These are phyloP conservation scores for Tolypocladium inflatum DNA, from an alignment of 2,329 filamentous ascomycete genomes.

Conservation along the genomic window DNA sequence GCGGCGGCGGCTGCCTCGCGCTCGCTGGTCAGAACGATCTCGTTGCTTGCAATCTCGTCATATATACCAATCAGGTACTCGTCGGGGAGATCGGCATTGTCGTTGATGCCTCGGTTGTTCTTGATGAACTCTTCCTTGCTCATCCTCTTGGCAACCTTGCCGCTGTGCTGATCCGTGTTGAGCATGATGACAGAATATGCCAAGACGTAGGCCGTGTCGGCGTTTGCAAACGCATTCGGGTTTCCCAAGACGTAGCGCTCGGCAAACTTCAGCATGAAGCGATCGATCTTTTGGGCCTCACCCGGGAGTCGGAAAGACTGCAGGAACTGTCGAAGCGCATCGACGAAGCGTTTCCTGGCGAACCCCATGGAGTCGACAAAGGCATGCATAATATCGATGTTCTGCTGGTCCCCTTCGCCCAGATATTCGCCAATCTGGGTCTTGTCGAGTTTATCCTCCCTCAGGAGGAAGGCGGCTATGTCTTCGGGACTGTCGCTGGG, in stretches of 20 bases:
- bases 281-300: conserved; percentile 97
- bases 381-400: conserved; percentile 96
- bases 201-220: conserved; percentile 92
- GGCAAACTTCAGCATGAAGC: conserved; percentile 98
- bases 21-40: conserved; percentile 92
- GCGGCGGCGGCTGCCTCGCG: conserved; percentile 78
- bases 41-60: conserved; percentile 83
- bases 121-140: conserved; percentile 97
- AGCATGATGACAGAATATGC: conserved; percentile 95
- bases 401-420: conserved; percentile 84
- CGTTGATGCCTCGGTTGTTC: conserved; percentile 97
- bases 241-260: conserved; percentile 93
- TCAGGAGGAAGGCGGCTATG: conserved; percentile 73
- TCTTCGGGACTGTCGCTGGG: conserved; percentile 67
- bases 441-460: conserved; percentile 82
- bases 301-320: conserved; percentile 92
- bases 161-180: conserved; percentile 92
- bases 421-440: conserved; percentile 87
- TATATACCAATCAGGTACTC: conserved; percentile 86
- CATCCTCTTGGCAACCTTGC: conserved; percentile 78
- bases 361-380: conserved; percentile 98
- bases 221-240: conserved; percentile 94
- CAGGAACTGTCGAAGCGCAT: conserved; percentile 81
- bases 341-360: conserved; percentile 80
- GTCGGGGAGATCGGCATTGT: conserved; percentile 83